These are phyloP conservation scores for Aspergillus felis DNA, from an alignment of 2,329 filamentous ascomycete genomes.

Conservation along the genomic window DNA sequence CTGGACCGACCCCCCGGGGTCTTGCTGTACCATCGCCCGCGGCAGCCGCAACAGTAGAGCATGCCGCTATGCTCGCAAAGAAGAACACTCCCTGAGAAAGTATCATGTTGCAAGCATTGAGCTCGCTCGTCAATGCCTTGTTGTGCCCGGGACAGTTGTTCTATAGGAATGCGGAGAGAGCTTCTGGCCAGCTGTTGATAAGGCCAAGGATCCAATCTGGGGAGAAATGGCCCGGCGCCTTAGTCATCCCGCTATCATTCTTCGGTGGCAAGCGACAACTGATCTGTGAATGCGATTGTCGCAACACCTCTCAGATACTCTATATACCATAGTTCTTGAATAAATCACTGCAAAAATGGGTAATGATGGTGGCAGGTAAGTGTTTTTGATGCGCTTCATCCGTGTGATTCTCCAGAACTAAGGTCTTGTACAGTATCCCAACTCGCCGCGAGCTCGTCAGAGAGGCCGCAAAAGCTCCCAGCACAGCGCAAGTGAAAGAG, in stretches of 20 bases:
- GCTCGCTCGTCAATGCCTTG: slow-evolving; percentile 14
- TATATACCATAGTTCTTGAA: background rate
- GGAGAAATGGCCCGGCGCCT: slow-evolving; percentile 15
- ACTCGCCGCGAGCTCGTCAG: slow-evolving; percentile 95
- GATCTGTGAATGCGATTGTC: slow-evolving; percentile 2
- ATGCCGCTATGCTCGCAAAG: slow-evolving; percentile 32
- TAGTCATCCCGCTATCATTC: slow-evolving; percentile 29
- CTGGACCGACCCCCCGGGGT: slow-evolving; percentile 81
- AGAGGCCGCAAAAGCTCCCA: slow-evolving; percentile 78
- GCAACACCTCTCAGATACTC: background rate
- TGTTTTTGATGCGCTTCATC: background rate
- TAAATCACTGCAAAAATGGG: slow-evolving; percentile 61
- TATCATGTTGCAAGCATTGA: slow-evolving; percentile 40
- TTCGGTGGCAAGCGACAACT: slow-evolving; percentile 12
- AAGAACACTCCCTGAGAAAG: slow-evolving; percentile 31
- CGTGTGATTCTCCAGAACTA: background rate
- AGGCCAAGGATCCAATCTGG: slow-evolving; percentile 20
- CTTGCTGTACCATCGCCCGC: slow-evolving; percentile 62
- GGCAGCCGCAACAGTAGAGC: slow-evolving; percentile 33
- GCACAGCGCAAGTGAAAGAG: slow-evolving; percentile 82
- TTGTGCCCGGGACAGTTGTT: slow-evolving; percentile 1
- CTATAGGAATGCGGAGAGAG: slow-evolving; percentile 30
- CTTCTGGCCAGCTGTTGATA: slow-evolving; percentile 39
- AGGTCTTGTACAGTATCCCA: slow-evolving; percentile 61
- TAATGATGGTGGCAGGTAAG: slow-evolving; percentile 83